Percentiles rank a stretch among this genome's conserved stretches.
These are phyloP conservation scores for Pugionium cornutum DNA, from an alignment of 345 rosid species.

Conservation along the genomic window DNA sequence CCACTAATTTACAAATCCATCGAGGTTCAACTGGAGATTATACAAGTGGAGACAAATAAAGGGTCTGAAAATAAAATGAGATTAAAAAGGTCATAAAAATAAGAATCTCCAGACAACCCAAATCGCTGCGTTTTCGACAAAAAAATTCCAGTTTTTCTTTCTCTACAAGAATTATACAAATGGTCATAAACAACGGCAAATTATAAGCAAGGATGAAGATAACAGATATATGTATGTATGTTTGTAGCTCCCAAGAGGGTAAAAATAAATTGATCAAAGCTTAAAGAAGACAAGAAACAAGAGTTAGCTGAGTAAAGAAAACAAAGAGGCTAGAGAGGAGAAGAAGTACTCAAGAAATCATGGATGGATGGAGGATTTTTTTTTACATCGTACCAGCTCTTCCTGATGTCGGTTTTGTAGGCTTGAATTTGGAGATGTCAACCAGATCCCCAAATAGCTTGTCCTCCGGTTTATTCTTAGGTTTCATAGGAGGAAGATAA, in stretches of 20 bases:
- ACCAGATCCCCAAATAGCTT: constrained; percentile 98
- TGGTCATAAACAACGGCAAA: constrained; percentile 31
- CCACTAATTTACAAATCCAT: neutral
- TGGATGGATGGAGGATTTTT: neutral
- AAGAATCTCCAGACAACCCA: constrained; percentile 26
- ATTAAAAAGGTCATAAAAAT: constrained; percentile 13
- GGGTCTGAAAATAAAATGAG: constrained; percentile 16
- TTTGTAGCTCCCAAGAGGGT: constrained; percentile 32
- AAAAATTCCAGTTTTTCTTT: constrained; percentile 32
- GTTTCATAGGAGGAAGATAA: constrained; percentile 57
- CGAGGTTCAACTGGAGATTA: neutral
- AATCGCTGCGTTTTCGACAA: constrained; percentile 26
- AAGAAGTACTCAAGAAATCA: constrained; percentile 15
- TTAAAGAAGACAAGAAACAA: constrained; percentile 10
- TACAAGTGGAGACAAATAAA: constrained; percentile 22
- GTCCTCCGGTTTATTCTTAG: constrained; percentile 69
- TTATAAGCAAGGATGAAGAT: constrained; percentile 24
- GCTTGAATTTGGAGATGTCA: constrained; percentile 80
- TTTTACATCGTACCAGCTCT: constrained; percentile 85
- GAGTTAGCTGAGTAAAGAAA: constrained; percentile 36
- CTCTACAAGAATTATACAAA: constrained; percentile 44
- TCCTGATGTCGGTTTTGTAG: constrained; percentile 60
- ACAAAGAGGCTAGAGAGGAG: constrained; percentile 21
- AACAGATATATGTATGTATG: constrained; percentile 25
- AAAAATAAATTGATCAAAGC: constrained; percentile 32